Conservation (phyloP, 2,329 filamentous ascomycete genomes). For the Hansfordia pulvinata region DNA sequence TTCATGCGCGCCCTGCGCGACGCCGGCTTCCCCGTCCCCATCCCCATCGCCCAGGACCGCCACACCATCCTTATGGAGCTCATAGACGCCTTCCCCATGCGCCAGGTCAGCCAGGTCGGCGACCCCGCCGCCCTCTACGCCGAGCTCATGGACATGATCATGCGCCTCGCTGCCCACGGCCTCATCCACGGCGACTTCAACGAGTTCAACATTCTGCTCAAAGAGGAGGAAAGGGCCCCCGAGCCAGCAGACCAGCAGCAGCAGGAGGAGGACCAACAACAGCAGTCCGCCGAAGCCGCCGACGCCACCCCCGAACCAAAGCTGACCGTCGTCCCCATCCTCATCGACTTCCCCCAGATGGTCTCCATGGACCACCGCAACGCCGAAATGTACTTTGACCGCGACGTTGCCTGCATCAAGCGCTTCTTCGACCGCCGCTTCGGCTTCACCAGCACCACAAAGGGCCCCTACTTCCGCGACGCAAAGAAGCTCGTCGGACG, state of each 20-base stretch:
- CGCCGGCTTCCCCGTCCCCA: constrained; percentile 80
- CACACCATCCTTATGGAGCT: constrained; percentile 96
- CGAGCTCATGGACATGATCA: constrained; percentile 78
- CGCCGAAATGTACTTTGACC: constrained; percentile 94
- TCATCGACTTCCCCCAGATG: constrained; percentile 99
- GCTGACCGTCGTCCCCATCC: constrained; percentile 56
- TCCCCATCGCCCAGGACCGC: constrained; percentile 76
- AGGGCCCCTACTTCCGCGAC: constrained; percentile 76
- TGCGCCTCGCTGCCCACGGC: constrained; percentile 71
- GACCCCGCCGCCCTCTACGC: constrained; percentile 78
- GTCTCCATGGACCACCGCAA: constrained; percentile 89
- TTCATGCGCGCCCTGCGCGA: constrained; percentile 82
- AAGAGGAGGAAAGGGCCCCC: constrained; percentile 43
- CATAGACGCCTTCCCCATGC: constrained; percentile 81
- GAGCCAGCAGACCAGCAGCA: too few species aligned
- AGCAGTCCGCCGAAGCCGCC: constrained; percentile 23
- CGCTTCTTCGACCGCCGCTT: constrained; percentile 85
- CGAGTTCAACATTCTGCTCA: constrained; percentile 95
- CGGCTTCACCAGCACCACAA: constrained; percentile 68
- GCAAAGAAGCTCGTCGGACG: constrained; percentile 61
- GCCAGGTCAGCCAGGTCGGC: constrained; percentile 74
- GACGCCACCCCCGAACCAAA: constrained; percentile 6
- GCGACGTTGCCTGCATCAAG: constrained; percentile 91
- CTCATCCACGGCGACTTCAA: constrained; percentile 98
- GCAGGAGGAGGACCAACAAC: constrained; percentile 18